Conservation (phyloP, 2,329 filamentous ascomycete species). For the Emericellopsis cladophorae region DNA sequence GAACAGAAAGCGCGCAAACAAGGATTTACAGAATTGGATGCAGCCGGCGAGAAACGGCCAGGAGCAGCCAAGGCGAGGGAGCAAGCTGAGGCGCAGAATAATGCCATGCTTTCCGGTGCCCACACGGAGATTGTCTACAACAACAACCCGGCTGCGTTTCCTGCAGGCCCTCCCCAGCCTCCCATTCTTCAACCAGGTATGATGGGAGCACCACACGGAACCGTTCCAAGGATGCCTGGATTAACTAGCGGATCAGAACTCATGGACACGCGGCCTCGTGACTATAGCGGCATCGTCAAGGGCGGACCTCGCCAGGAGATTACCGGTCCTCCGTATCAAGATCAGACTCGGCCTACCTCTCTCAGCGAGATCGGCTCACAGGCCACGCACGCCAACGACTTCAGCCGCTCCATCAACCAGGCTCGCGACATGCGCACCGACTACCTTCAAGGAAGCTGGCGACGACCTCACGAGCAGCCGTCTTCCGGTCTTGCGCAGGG, state of each 20-base stretch:
- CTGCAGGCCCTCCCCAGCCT: constrained; percentile 48
- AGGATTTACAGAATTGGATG: constrained; percentile 93
- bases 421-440: constrained; percentile 69
- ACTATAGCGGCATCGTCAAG: constrained; percentile 67
- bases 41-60: constrained; percentile 90
- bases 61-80: constrained; percentile 83
- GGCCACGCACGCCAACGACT: constrained; percentile 79
- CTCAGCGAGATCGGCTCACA: constrained; percentile 73
- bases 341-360: constrained; percentile 65
- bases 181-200: constrained; percentile 63
- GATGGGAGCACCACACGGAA: constrained; percentile 49
- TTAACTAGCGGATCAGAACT: constrained; percentile 72
- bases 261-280: constrained; percentile 62
- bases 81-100: constrained; percentile 58
- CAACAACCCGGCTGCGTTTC: constrained; percentile 54
- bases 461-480: constrained; percentile 69
- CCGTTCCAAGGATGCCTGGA: constrained; percentile 64
- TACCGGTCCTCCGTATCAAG: constrained; percentile 75
- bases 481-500: constrained; percentile 33
- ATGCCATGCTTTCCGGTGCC: constrained; percentile 49
- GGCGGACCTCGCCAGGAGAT: constrained; percentile 83
- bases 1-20: constrained; percentile 94
- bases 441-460: constrained; percentile 73
- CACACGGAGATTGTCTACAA: constrained; percentile 85
- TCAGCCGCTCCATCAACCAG: constrained; percentile 72